Base-by-base conservation (phyloP, 2,329 filamentous ascomycete genomes). In the Ophiostoma pallidulum region DNA sequence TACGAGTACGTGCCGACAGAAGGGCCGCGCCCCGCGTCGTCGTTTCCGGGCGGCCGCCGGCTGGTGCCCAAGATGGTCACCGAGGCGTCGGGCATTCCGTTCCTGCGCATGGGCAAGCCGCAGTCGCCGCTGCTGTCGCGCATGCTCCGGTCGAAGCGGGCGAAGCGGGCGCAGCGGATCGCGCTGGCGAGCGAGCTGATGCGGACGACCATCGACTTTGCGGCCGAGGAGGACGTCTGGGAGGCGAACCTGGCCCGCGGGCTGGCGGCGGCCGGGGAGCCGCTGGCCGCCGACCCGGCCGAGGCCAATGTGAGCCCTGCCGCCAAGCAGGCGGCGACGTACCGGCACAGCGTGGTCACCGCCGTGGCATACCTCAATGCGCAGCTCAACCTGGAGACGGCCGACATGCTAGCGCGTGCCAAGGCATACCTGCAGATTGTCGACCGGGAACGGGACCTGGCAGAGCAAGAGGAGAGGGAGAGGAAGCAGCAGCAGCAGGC, bases 21-120 rank as follows among this genome's bases (percentile, higher is more conserved):
- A 8, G 70, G 69, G 2, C 75, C 77, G 2, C 68, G 67, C 0
- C 78, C 78, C 0, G 64, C 66, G 2, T 56, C 65, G 2, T 60
- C 67, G 19, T 66, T 85, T 2, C 64, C 64, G 10, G 74, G 74
- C 10, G 64, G 63, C 7, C 57, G 57, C 13, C 73, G 82, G 19
- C 70, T 74, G 39, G 69, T 86, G 3, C 85, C 85, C 1, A 65
- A 66, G 1, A 59, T 87, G 1, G 60, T 59, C 32, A 66, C 74
- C 28, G 71, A 74, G 4, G 70, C 79, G 3, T 68, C 71, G 35
- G 71, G 70, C 22, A 63, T 80, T 20, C 77, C 83, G 1, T 83
- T 89, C 57, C 61, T 91, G 24, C 77, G 85, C 31, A 63, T 82
- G 38, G 72, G 67, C 52, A 85, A 84, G 60, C 80, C 80, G 4